A percentile compares a stretch with the other conserved stretches of the same genome.
Evolutionary conservation across 805 yeast genomes (phyloP).

Genomic region (Cephaloascus fragrans): DNA sequence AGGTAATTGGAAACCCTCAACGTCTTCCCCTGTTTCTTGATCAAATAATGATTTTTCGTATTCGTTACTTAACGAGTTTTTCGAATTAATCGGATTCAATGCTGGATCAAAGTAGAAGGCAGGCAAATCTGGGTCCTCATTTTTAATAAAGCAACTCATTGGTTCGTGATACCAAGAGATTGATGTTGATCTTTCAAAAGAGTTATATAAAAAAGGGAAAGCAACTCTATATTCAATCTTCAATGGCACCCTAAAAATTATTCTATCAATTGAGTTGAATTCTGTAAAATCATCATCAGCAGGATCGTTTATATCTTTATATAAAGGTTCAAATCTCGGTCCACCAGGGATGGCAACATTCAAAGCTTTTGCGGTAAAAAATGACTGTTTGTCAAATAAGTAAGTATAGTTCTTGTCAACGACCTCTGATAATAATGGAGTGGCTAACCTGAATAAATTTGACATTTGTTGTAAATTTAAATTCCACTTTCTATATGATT

Average conservation of each 20-base stretch:
- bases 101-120: conserved; percentile 47
- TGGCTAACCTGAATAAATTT: conserved; percentile 53
- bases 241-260: conserved; percentile 69
- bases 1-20: conserved; percentile 31
- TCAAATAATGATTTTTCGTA: conserved; percentile 9
- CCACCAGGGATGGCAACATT: conserved; percentile 90
- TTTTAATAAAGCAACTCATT: conserved; percentile 37
- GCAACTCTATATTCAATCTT: conserved; percentile 83
- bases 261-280: conserved; percentile 80
- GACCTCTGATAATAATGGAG: conserved; percentile 58
- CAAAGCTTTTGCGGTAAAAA: conserved; percentile 85
- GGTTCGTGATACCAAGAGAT: conserved; percentile 60
- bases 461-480: conserved; percentile 54
- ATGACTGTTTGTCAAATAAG: conserved; percentile 69
- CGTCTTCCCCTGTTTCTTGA: conserved; percentile 19
- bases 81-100: conserved; percentile 43
- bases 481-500: conserved; percentile 67
- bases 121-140: conserved; percentile 36
- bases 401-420: conserved; percentile 52
- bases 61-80: conserved; percentile 7
- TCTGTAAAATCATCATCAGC: conserved; percentile 76
- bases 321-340: conserved; percentile 87
- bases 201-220: conserved; percentile 76
- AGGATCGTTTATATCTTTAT: conserved; percentile 50
- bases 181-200: conserved; percentile 57